These are phyloP conservation scores for Trichoderma parareesei DNA, from an alignment of 495 filamentous ascomycete species.

Conservation along the genomic window DNA sequence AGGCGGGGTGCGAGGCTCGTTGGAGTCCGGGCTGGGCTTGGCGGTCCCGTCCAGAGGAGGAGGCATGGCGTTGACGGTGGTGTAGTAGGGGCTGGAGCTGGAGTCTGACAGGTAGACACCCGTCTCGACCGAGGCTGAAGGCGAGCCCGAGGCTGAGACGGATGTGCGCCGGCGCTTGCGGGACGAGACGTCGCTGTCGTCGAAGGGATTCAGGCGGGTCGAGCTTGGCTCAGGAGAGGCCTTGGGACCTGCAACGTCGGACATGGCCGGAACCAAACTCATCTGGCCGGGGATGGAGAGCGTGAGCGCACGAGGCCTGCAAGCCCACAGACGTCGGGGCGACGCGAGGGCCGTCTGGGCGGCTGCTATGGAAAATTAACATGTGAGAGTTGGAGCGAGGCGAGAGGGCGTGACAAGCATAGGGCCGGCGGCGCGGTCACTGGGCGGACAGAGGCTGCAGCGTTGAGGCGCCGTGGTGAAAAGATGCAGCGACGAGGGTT, in stretches of 20 bases:
- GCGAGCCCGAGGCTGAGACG: slow-evolving; percentile 28
- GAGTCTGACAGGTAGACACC: slow-evolving; percentile 22
- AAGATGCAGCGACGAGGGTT: not conserved
- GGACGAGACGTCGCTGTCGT: slow-evolving; percentile 42
- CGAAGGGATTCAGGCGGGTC: slow-evolving; percentile 48
- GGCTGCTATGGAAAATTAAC: slow-evolving; percentile 28
- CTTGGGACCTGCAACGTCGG: slow-evolving; percentile 48
- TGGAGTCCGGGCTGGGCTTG: not conserved
- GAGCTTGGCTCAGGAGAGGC: slow-evolving; percentile 53
- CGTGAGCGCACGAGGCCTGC: slow-evolving; percentile 18
- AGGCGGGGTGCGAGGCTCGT: slow-evolving; percentile 15
- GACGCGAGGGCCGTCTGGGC: slow-evolving; percentile 30
- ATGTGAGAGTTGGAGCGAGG: slow-evolving; percentile 22
- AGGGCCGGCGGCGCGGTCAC: not conserved
- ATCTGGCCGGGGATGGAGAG: slow-evolving; percentile 34
- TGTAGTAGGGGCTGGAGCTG: slow-evolving; percentile 12
- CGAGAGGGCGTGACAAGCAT: not conserved
- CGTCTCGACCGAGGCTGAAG: slow-evolving; percentile 35
- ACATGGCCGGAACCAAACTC: slow-evolving; percentile 41
- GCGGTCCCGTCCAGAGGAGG: not conserved
- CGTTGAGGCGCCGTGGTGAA: not conserved
- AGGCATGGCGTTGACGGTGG: not conserved
- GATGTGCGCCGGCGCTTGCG: slow-evolving; percentile 45
- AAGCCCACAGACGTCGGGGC: slow-evolving; percentile 27
- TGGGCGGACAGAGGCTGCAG: slow-evolving; percentile 1